Base-by-base conservation (phyloP, 805 yeast genomes). In the Zygosaccharomyces pseudorouxii region DNA sequence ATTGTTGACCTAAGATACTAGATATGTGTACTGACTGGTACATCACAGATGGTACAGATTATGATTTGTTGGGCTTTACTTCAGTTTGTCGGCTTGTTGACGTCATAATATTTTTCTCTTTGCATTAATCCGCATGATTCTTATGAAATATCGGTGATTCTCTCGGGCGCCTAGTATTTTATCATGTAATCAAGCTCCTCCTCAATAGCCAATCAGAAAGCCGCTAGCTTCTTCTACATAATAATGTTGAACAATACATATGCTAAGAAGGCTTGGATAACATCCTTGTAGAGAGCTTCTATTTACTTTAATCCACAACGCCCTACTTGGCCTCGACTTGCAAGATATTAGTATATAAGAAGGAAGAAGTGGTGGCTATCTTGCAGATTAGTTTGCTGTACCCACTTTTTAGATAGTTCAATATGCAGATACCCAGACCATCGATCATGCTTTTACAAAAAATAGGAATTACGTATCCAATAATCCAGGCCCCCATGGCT, bases 401-500 rank as follows among this genome's bases (percentile, higher is more conserved):
- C n/a, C n/a, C n/a, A n/a, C n/a, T n/a, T n/a, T n/a, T n/a, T 16
- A 33, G 22, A 14, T 14, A 9, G 3, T n/a, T 18, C 19, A 33
- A 9, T 18, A 16, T 33, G 19, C 9, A 6, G 4, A 16, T 16
- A 19, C 9, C 4, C 10, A 16, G 20, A 16, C 12, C 28, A 11
- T 4, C 18, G 2, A 14, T 8, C 10, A 41, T 29, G 40, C 57
- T 61, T 42, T 38, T 58, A 6, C 37, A 37, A 6, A 46, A 48
- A 4, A 54, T 73, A 19, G 71, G 68, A 3, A 49, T 72, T n/a
- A 65, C 56, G 38, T 59, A 58, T 46, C 81, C 80, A 3, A 63
- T 80, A 3, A 63, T 80, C 30, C 82, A 78, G 56, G 72, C 84
- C 0, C 84, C 84, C 18, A 79, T 80, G 84, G 82, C 84, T 1